phyloP scores from a whole-genome alignment of 1,284 basidiomycete genomes.

The Tilletia setariae region DNA sequence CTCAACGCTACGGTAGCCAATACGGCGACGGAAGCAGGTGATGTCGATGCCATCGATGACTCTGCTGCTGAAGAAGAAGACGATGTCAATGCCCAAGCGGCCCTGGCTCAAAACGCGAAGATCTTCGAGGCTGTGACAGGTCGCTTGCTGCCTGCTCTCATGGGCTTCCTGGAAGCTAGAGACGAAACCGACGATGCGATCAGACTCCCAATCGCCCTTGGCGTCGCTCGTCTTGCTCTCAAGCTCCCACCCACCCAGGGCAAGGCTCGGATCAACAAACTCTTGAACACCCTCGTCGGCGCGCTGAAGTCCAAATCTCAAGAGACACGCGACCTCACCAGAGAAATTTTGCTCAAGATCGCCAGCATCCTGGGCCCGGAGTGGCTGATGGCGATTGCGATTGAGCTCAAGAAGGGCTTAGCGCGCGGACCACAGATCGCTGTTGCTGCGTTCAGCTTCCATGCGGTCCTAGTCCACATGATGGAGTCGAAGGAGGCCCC shows the following conservation, averaged over 20 bases:
- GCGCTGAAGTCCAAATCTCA: constrained; percentile 87
- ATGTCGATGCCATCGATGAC: constrained; percentile 62
- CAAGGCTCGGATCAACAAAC: constrained; percentile 66
- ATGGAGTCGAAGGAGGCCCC: constrained; percentile 22
- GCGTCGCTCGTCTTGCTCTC: constrained; percentile 78
- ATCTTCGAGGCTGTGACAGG: constrained; percentile 74
- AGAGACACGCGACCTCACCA: constrained; percentile 82
- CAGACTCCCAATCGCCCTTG: constrained; percentile 71
- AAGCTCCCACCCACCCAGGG: constrained; percentile 68
- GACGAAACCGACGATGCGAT: constrained; percentile 75
- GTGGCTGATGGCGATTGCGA: constrained; percentile 72
- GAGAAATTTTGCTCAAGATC: constrained; percentile 81
- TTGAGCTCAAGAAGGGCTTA: constrained; percentile 78
- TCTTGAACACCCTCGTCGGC: constrained; percentile 81
- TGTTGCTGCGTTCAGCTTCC: constrained; percentile 79
- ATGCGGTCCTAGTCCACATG: constrained; percentile 72
- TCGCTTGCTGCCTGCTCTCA: constrained; percentile 47
- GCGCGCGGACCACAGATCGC: constrained; percentile 90
- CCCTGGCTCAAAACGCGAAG: constrained; percentile 34
- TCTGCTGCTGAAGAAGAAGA: constrained; percentile 43
- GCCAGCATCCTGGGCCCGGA: constrained; percentile 70
- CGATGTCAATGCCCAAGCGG: constrained; percentile 2
- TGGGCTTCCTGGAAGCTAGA: constrained; percentile 60
- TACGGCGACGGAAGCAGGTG: background rate
- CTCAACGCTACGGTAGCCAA: constrained; percentile 31